Base-by-base conservation (phyloP, 1,284 basidiomycete species). In the Anthracocystis setariae region DNA sequence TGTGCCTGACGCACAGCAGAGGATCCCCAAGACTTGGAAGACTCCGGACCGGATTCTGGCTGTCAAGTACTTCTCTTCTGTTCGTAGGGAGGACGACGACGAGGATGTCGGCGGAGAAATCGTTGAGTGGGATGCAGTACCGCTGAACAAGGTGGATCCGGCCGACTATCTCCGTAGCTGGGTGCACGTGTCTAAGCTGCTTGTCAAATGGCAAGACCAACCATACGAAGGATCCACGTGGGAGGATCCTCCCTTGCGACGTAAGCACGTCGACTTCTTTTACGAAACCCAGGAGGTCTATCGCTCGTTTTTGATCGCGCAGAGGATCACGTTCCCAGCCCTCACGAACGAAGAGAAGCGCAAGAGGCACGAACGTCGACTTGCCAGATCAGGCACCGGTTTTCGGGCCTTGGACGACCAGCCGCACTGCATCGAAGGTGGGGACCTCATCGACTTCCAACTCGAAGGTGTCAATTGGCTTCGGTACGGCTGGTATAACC, bases 381-480 rank as follows among this genome's bases (percentile, higher is more conserved):
- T 44, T 8, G 61, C 60, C 21, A 58, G 45, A 32, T 59, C 67
- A 5, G 56, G 60, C 29, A 29, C 56, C 2, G 54, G 73, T 10
- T 83, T 82, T 66, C 63, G 74, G 17, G 83, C 83, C 27, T 80
- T 86, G 8, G 47, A 76, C 17, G 74, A 78, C 23, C 86, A 86
- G 71, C 85, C 86, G 0, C 68, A 74, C 18, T 85, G 84, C 64
- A 76, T 86, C 33, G 80, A 80, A 7, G 84, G 85, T 20, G 85
- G 85, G 8, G 53, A 68, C 33, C 84, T 85, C 46, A 82, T 69
- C 56, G 64, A 69, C 53, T 75, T 73, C 47, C 80, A 94, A 89
- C 87, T 95, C 23, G 90, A 93, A 50, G 94, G 95, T 5, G 89
- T 97, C 66, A 94, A 94, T 68, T 97, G 94, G 93, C 86, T 97